Evolutionary conservation across 2,329 filamentous ascomycete species (phyloP).

Genomic region (Ceratocystis alfenasii): DNA sequence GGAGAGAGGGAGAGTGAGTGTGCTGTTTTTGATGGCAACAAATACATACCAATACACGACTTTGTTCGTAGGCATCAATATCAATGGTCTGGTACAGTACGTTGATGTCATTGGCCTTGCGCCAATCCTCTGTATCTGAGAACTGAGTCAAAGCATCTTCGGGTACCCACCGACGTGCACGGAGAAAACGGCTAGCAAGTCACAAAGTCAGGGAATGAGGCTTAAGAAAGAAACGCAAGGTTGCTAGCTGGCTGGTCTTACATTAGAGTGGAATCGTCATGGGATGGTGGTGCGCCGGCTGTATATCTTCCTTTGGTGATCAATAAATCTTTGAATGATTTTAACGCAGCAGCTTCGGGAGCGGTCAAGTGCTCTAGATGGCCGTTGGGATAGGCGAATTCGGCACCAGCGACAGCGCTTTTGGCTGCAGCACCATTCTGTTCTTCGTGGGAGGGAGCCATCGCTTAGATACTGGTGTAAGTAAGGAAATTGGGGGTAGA

Average conservation of each 20-base stretch:
- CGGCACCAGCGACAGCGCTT: slow-evolving; percentile 25
- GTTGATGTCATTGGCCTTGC: slow-evolving; percentile 64
- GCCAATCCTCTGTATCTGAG: slow-evolving; percentile 78
- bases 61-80: slow-evolving; percentile 68
- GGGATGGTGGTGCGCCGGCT: slow-evolving; percentile 45
- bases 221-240: neutral
- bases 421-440: slow-evolving; percentile 14
- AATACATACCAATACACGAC: slow-evolving; percentile 54
- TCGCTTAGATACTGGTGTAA: neutral
- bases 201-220: slow-evolving; percentile 17
- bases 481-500: neutral
- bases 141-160: slow-evolving; percentile 73
- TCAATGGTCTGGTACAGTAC: slow-evolving; percentile 79
- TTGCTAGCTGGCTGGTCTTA: slow-evolving; percentile 31
- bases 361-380: slow-evolving; percentile 66
- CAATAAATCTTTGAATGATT: slow-evolving; percentile 58
- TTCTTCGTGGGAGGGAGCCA: slow-evolving; percentile 11
- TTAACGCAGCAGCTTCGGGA: slow-evolving; percentile 54
- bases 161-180: slow-evolving; percentile 69
- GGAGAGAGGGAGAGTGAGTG: too few species aligned
- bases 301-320: slow-evolving; percentile 53
- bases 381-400: slow-evolving; percentile 55
- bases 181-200: slow-evolving; percentile 61
- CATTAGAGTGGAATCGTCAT: slow-evolving; percentile 64
- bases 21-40: neutral